Conservation (phyloP, 345 rosid genomes). For the Sapria himalayana region DNA sequence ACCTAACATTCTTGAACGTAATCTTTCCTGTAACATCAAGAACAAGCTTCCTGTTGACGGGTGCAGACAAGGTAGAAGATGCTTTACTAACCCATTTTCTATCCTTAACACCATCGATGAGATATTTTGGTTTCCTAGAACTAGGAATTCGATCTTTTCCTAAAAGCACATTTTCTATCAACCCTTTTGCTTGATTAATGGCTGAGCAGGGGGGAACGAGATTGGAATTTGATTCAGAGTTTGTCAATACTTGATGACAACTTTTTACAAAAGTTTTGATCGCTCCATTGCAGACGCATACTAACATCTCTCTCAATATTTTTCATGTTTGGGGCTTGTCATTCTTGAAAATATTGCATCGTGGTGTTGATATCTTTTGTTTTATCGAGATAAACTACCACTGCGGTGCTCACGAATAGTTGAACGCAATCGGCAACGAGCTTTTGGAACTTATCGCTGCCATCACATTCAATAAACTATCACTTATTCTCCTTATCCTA, state of each 20-base stretch:
- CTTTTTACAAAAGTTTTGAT: slow-evolving; percentile 54
- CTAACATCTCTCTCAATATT: slow-evolving; percentile 28
- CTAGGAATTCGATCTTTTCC: slow-evolving; percentile 7
- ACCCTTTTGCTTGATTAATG: slow-evolving; percentile 7
- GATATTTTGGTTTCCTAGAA: slow-evolving; percentile 5
- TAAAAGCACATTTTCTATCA: not conserved
- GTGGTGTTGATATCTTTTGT: slow-evolving; percentile 34
- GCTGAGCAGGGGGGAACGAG: slow-evolving; percentile 5
- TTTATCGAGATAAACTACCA: slow-evolving; percentile 60
- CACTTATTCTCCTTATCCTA: too few relatives aligned
- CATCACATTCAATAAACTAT: slow-evolving; percentile 31
- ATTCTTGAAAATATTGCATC: slow-evolving; percentile 50
- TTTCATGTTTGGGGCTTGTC: slow-evolving; percentile 50
- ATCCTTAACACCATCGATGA: slow-evolving; percentile 5
- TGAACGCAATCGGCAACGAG: slow-evolving; percentile 56
- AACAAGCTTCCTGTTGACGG: slow-evolving; percentile 44
- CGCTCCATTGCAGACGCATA: slow-evolving; percentile 33
- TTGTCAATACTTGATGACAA: slow-evolving; percentile 27
- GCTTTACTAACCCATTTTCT: slow-evolving; percentile 32
- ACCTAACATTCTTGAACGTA: slow-evolving; percentile 49
- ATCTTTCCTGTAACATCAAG: slow-evolving; percentile 52
- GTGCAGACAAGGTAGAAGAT: slow-evolving; percentile 38
- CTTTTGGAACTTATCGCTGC: slow-evolving; percentile 21
- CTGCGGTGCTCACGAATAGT: slow-evolving; percentile 55
- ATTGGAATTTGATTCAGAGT: slow-evolving; percentile 5